Evolutionary conservation across 768 basidiomycete genomes (phyloP).

Genomic region (Megacollybia marginata): DNA sequence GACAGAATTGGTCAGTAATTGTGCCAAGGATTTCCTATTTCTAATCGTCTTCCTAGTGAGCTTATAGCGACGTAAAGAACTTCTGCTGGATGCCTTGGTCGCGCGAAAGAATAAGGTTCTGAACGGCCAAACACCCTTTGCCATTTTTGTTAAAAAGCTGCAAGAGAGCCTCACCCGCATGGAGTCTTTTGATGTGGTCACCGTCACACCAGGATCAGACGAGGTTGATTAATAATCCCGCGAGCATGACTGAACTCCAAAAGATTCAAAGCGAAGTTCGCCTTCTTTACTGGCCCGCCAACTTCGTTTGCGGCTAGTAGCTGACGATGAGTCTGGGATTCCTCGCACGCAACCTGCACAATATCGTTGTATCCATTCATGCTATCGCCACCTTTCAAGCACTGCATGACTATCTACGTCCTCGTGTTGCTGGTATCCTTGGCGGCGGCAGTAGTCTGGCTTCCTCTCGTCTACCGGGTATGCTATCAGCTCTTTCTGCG

Average conservation of each 20-base stretch:
- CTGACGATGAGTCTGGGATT: conserved; percentile 82
- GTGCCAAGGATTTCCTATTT: conserved; percentile 1
- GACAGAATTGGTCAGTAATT: conserved; percentile 41
- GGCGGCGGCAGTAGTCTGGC: conserved; percentile 32
- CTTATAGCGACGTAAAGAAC: conserved; percentile 58
- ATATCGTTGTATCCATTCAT: conserved; percentile 95
- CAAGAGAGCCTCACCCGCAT: conserved; percentile 94
- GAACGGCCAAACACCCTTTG: conserved; percentile 50
- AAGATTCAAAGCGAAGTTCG: conserved; percentile 87
- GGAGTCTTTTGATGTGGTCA: conserved; percentile 93
- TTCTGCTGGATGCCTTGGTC: conserved; percentile 76
- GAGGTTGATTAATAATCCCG: conserved; percentile 21
- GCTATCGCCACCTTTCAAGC: conserved; percentile 98
- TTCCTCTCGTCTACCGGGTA: conserved; percentile 68
- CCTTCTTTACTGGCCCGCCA: conserved; percentile 90
- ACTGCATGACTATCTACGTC: conserved; percentile 91
- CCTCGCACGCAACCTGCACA: conserved; percentile 80
- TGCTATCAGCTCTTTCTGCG: conserved; percentile 85
- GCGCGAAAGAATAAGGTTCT: conserved; percentile 39
- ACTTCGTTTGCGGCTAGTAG: conserved; percentile 81
- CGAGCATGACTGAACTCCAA: not conserved
- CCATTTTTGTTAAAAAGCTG: conserved; percentile 85
- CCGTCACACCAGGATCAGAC: conserved; percentile 76
- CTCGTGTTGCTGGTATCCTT: conserved; percentile 72
- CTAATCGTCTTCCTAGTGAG: conserved; percentile 39